A percentile compares a stretch with the other conserved stretches of the same genome.
phyloP scores from a whole-genome alignment of 441 rosid species.

The Capsella rubella region DNA sequence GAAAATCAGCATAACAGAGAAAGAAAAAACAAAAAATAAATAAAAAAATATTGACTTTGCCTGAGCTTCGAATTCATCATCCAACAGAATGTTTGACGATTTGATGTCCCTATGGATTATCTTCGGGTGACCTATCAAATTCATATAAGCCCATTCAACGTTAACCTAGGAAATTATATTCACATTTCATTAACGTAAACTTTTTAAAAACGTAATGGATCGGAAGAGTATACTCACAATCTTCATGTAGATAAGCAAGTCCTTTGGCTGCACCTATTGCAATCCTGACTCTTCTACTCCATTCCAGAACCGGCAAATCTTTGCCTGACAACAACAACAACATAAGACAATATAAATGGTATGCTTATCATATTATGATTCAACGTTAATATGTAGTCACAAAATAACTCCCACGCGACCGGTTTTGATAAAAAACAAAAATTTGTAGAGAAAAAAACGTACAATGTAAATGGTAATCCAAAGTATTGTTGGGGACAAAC shows the following conservation, averaged over 20 bases:
- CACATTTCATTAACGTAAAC: neutral
- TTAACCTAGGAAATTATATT: neutral
- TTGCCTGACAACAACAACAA: conserved; percentile 50
- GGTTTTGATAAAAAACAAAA: neutral
- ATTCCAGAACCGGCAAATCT: conserved; percentile 63
- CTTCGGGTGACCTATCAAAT: conserved; percentile 45
- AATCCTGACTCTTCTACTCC: conserved; percentile 78
- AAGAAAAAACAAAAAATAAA: neutral
- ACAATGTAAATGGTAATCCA: conserved; percentile 84
- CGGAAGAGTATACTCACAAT: conserved; percentile 58
- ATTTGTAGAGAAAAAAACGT: neutral
- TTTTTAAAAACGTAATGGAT: neutral
- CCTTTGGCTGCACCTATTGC: conserved; percentile 94
- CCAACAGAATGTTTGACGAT: conserved; percentile 85
- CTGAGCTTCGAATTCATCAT: conserved; percentile 83
- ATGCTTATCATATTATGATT: neutral
- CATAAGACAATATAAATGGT: neutral
- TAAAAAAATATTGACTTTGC: conserved; percentile 44
- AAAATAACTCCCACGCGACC: neutral
- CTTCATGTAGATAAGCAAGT: conserved; percentile 90
- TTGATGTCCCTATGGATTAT: conserved; percentile 91
- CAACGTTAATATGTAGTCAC: neutral
- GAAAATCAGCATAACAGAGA: neutral
- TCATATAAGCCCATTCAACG: neutral
- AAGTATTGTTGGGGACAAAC: conserved; percentile 80